Base-by-base conservation (phyloP, 2,329 filamentous ascomycete genomes). In the Colletotrichum karsti region DNA sequence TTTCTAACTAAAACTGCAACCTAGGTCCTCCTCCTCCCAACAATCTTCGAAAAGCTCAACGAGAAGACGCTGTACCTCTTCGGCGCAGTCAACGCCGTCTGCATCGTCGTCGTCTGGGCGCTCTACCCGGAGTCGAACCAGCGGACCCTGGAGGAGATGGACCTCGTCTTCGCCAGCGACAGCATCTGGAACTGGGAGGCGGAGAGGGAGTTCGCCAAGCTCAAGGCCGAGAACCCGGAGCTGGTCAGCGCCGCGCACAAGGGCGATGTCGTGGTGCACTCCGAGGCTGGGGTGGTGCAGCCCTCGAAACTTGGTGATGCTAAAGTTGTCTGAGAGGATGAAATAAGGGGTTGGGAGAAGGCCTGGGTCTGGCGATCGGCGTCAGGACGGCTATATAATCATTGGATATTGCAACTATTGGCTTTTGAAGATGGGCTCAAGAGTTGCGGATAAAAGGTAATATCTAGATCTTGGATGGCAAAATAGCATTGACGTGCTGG, bases 31-130 rank as follows among this genome's bases (percentile, higher is more conserved):
- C 78, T 90, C 1, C 84, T 85, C 8, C 88, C 88, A 0, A 82
- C 85, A n/a, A 90, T 91, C 79, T 91, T 93, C 74, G 79, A 83
- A 63, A 81, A 83, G 6, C 88, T 94, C 57, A 85, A 87, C 22
- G 90, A 93, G 70, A 93, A 92, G 74, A 93, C 91, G 0, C 82
- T 93, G 1, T 92, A 93, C 75, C 90, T 94, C 56, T 94, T 94
- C 72, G 92, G 87, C 1, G 89, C 86, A 4, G 88, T 86, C 74
- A 94, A 93, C 73, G 78, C 89, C 8, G 77, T 92, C 30, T 85
- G 87, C 1, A 90, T 94, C 5, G 86, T 90, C 0, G 88, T 93
- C 78, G 89, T 93, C 0, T 94, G 90, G 89, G 90, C 90, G 0
- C 74, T 94, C 0, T 94, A 93, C 64, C 92, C 92, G 0, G 92